These are phyloP conservation scores for Cladosporium sp. DNA, from an alignment of 2,329 filamentous ascomycete species.

Conservation along the genomic window DNA sequence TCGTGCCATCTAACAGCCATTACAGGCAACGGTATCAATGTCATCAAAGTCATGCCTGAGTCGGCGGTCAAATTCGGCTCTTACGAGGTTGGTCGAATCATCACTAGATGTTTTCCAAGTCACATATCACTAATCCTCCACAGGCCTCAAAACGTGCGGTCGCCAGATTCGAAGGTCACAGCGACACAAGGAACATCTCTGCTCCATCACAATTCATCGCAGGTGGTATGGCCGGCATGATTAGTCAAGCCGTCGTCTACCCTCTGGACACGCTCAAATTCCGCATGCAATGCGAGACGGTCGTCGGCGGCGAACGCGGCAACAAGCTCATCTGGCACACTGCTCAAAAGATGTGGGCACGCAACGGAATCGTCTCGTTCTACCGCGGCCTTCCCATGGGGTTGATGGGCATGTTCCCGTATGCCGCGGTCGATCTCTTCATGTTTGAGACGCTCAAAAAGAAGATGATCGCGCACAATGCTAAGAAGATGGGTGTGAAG, in stretches of 20 bases:
- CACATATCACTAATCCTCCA: not conserved
- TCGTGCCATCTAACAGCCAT: not conserved
- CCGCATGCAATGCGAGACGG: slow-evolving; percentile 91
- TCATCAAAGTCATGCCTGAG: slow-evolving; percentile 97
- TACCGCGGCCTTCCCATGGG: slow-evolving; percentile 95
- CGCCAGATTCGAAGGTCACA: slow-evolving; percentile 81
- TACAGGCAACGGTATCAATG: slow-evolving; percentile 88
- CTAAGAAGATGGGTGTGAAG: slow-evolving; percentile 63
- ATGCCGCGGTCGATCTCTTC: slow-evolving; percentile 92
- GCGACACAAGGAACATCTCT: slow-evolving; percentile 73
- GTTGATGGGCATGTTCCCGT: slow-evolving; percentile 93
- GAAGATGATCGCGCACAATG: slow-evolving; percentile 65
- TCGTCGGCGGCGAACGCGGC: slow-evolving; percentile 77
- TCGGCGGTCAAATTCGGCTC: slow-evolving; percentile 98
- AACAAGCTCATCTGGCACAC: slow-evolving; percentile 79
- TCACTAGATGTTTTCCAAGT: not conserved
- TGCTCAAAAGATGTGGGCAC: slow-evolving; percentile 77
- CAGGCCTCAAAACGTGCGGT: slow-evolving; percentile 81
- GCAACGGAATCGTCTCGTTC: slow-evolving; percentile 69
- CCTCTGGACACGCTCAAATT: slow-evolving; percentile 81
- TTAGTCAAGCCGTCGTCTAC: slow-evolving; percentile 94
- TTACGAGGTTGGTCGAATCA: slow-evolving; percentile 64
- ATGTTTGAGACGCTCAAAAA: slow-evolving; percentile 92
- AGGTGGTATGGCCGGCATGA: slow-evolving; percentile 87
- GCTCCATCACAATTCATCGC: slow-evolving; percentile 85